Evolutionary conservation across 1,284 basidiomycete genomes (phyloP), one percentile per base, ranked within the genome.

Genomic region (Boletus mariae): DNA sequence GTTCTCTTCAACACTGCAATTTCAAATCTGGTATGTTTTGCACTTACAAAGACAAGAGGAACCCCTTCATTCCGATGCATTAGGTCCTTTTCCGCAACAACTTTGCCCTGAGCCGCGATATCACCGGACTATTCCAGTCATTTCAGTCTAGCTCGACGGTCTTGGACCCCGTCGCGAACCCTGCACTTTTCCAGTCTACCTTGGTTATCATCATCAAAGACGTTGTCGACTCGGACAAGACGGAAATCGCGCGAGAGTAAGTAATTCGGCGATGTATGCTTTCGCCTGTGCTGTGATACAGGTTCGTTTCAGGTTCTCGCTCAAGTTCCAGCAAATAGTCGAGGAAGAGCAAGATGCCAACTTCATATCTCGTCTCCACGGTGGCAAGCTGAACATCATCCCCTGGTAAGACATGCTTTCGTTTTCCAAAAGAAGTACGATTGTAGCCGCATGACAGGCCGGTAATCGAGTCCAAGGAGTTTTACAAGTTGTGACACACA

Each of bases 181-280:
- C 81, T 0, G 69, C 73, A 17, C 69, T 85, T 8, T 85, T 85
- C 69, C 77, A 78, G 53, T 83, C 81, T 0, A 80, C 74, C 0
- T 67, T 85, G 10, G 75, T 75, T 0, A 83, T 85, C 55, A 82
- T 85, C 47, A 83, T 85, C 64, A 85, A 84, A 75, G 82, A 85
- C 52, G 83, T 85, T 9, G 74, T 81, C 5, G 79, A 82, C 28
- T 73, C 75, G 0, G 83, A 84, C 57, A 77, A 74, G 52, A 62
- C 64, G 0, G 82, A 84, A 43, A 82, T 85, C 29, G 75, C 72
- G 4, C 67, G 71, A 59, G 83, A 84, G 82, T 84, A 57, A 57
- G 76, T 23, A 2, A 4, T 25, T 29, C 28, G 11, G 13, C 9
- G 5, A 53, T 15, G 12, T 20, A 3, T 32, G 11, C 6, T 15